phyloP scores from a whole-genome alignment of 208 protist species.

The Wallacemonas sp. region DNA sequence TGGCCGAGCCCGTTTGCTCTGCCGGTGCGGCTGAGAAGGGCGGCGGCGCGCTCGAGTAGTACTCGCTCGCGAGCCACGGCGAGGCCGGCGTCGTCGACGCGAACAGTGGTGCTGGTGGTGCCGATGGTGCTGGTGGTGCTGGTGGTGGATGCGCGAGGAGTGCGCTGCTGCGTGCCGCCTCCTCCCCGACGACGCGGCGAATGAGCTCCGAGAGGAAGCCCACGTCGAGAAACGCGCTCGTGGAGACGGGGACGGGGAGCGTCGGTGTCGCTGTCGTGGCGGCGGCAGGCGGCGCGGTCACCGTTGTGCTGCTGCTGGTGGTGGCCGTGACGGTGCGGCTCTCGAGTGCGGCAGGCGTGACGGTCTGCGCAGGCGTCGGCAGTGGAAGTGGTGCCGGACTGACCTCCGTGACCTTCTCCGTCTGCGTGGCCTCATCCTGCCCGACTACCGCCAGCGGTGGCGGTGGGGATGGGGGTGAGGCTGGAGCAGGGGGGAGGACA shows the following conservation, averaged over 20 bases:
- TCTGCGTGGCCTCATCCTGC: neutral
- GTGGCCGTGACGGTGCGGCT: neutral
- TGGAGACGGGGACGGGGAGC: neutral
- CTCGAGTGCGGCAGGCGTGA: neutral
- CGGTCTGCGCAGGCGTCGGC: neutral
- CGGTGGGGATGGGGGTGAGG: too few relatives aligned
- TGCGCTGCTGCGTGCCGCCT: neutral
- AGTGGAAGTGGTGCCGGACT: neutral
- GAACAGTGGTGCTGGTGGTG: neutral
- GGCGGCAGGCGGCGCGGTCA: constrained; percentile 3
- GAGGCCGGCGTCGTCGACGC: neutral
- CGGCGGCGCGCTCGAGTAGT: neutral
- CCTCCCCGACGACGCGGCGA: neutral
- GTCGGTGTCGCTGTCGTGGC: neutral
- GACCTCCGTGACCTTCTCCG: neutral
- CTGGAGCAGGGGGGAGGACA: too few relatives aligned
- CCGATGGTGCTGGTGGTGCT: too few relatives aligned
- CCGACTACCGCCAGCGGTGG: neutral
- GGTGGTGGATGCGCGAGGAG: neutral
- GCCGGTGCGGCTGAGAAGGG: neutral
- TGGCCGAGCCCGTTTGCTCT: neutral
- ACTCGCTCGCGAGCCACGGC: neutral
- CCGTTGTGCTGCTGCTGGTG: neutral
- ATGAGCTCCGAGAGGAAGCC: constrained; percentile 3
- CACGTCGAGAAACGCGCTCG: neutral